Base-by-base conservation (phyloP, 1,139 yeast species). In the Lodderomyces parapsilosis region DNA sequence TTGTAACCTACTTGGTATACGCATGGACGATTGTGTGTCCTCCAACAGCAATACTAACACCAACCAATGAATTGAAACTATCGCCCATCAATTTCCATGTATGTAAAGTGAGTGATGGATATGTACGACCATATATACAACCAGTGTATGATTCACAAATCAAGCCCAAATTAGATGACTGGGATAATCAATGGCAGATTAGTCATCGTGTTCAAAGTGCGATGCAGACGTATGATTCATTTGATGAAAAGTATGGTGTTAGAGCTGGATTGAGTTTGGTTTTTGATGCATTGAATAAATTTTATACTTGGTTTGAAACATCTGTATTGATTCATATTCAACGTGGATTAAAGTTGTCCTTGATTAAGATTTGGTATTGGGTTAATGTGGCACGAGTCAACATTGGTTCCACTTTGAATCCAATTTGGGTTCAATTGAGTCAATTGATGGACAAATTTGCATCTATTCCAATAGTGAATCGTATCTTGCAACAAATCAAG, bases 11-110 rank as follows among this genome's bases (percentile, higher is more conserved):
- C 32, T 15, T 49, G 5, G 13, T 47, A 13, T 49, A 49, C 24
- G 50, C 45, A 5, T 50, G 49, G 48, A 47, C 48, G 2, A 43
- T 37, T 31, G 40, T 49, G 6, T 52, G 56, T 45, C 54, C 54
- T 9, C 34, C 47, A 11, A 42, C 41, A 20, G 23, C 41, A 14
- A 23, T 33, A 25, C 6, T 37, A 35, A 22, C 37, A 13, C 5
- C 27, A 19, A 19, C 27, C n/a, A 15, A 19, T 15, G 23, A 36
- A 1, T 13, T 20, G 14, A 11, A 38, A 15, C 41, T 45, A 27
- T 39, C 54, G 2, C 55, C 56, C 2, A 40, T 51, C 11, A 49
- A 46, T 37, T 45, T 48, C 35, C 53, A 51, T 41, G 41, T 50
- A 36, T 52, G 56, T 42, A 35, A 32, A 20, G 9, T 45, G 3